Evolutionary conservation across 805 yeast genomes (phyloP), one percentile per base, ranked within the genome.

Genomic region (Metschnikowia gruessii): DNA sequence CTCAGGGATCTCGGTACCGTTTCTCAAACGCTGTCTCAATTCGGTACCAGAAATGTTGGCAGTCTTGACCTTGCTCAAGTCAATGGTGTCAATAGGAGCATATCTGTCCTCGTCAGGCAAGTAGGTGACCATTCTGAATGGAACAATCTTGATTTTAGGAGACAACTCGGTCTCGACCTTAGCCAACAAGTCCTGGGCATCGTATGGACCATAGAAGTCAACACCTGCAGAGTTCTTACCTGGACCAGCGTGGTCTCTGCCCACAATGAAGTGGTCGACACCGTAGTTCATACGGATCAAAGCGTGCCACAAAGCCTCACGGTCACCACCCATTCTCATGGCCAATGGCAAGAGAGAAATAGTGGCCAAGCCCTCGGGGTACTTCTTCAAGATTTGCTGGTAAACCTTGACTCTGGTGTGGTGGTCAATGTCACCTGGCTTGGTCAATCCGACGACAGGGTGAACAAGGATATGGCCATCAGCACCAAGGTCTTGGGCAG

Each of bases 291-390:
- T 88, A 71, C 98, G 86, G 65, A 91, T 91, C 61, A 92, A 85
- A 15, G 97, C 96, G 65, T 91, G 98, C 97, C 97, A 92, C 37
- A 91, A 87, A 18, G 98, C 98, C 72, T 91, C 98, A 66, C 96
- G 82, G 68, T 92, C 97, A 68, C 98, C 98, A 46, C 94, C 97
- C 98, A 91, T 91, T 77, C 98, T 84, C 98, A 91, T 91, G 33
- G 98, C 98, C 62, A 91, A 76, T 11, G 98, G 98, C 58, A 91
- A 76, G 54, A 91, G 73, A 8, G 97, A 84, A 52, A 91, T 74
- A 54, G 87, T 82, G 13, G 97, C 97, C 80, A 91, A 85, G 45
- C 97, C 97, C 54, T 83, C 86, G 43, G 97, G 98, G 70, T 87
- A 91, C 62, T 92, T 85, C 70, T 91, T 87, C 69, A 92, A 80